These are phyloP conservation scores for Coniosporium tulheliwenetii DNA, from an alignment of 2,329 filamentous ascomycete genomes.

Conservation along the genomic window DNA sequence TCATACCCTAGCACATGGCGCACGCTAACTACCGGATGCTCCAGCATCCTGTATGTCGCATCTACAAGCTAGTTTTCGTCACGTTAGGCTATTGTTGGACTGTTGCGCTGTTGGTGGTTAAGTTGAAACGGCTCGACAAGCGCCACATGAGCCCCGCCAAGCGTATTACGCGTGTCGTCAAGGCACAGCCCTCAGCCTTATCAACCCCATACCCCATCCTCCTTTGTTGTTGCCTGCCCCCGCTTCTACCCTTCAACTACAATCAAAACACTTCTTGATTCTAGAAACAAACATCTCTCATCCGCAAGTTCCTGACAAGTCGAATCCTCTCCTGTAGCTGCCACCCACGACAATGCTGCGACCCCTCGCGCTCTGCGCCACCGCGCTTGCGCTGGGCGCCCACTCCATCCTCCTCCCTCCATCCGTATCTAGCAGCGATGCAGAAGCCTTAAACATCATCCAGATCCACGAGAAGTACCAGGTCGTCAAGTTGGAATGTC, in stretches of 20 bases:
- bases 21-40: too few species aligned
- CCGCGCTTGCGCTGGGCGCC: conserved; percentile 13
- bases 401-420: conserved; percentile 35
- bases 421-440: conserved; percentile 24
- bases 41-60: too few species aligned
- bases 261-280: neutral
- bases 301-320: neutral
- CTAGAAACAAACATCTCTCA: neutral
- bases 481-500: conserved; percentile 35
- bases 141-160: neutral
- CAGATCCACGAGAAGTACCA: conserved; percentile 22
- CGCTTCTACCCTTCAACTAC: neutral
- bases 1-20: too few species aligned
- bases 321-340: neutral
- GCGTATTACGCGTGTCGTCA: neutral
- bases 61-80: too few species aligned
- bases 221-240: too few species aligned
- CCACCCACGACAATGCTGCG: neutral
- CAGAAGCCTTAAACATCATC: conserved; percentile 28
- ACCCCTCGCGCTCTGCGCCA: conserved; percentile 7
- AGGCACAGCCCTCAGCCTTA: neutral
- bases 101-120: too few species aligned
- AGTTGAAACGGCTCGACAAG: too few species aligned
- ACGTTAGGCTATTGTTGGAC: too few species aligned
- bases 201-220: neutral